These are phyloP conservation scores for Candida albicans DNA, from an alignment of 1,139 yeast genomes.

Conservation along the genomic window DNA sequence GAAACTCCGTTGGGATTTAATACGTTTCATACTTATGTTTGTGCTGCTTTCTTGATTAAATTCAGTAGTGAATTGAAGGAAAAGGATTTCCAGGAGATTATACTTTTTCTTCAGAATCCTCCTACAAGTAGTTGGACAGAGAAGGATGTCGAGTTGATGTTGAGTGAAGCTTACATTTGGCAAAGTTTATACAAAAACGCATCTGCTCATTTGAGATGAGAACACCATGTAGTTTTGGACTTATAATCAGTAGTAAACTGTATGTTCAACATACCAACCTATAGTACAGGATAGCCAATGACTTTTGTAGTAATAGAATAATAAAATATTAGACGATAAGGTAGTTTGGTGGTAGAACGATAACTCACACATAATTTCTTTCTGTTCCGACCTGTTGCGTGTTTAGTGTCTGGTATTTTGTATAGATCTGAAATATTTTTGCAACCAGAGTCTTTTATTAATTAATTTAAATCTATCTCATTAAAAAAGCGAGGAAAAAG, in stretches of 20 bases:
- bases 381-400: too few species aligned
- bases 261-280: too few species aligned
- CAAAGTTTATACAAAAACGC: slow-evolving; percentile 90
- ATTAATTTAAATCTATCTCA: too few species aligned
- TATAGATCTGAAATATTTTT: too few species aligned
- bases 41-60: slow-evolving; percentile 94
- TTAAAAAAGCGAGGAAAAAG: too few species aligned
- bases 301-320: too few species aligned
- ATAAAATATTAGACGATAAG: too few species aligned
- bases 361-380: too few species aligned
- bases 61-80: slow-evolving; percentile 75
- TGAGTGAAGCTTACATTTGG: slow-evolving; percentile 97
- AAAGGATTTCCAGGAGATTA: slow-evolving; percentile 94
- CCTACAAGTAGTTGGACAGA: slow-evolving; percentile 88
- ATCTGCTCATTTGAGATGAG: slow-evolving; percentile 64
- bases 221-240: not conserved
- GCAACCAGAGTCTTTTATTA: too few species aligned
- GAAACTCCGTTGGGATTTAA: slow-evolving; percentile 89
- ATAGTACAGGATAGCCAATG: too few species aligned
- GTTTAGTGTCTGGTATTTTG: too few species aligned
- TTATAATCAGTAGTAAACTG: not conserved
- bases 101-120: slow-evolving; percentile 83
- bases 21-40: slow-evolving; percentile 92
- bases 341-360: too few species aligned
- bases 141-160: slow-evolving; percentile 83